phyloP scores from a whole-genome alignment of 1,284 basidiomycete genomes.

The Leccinum pachyderme region DNA sequence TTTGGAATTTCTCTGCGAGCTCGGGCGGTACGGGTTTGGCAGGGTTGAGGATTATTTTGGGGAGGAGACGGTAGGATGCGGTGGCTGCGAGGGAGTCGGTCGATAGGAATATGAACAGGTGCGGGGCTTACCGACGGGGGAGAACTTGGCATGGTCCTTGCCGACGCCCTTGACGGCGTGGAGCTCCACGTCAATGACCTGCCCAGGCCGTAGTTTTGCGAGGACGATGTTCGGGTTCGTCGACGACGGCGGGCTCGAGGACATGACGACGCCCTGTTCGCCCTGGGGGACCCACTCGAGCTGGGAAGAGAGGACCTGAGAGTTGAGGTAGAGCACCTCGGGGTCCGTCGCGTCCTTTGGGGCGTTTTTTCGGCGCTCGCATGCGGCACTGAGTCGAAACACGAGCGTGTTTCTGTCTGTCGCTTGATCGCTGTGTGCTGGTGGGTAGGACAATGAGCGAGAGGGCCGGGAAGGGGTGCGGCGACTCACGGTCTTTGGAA shows the following conservation, averaged over 20 bases:
- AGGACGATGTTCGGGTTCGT: conserved; percentile 88
- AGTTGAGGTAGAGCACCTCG: conserved; percentile 64
- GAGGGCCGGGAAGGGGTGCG: not conserved
- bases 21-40: conserved; percentile 62
- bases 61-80: conserved; percentile 92
- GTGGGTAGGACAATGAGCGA: not conserved
- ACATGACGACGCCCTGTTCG: conserved; percentile 67
- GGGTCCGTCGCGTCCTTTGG: conserved; percentile 63
- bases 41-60: conserved; percentile 75
- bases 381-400: conserved; percentile 76
- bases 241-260: conserved; percentile 56
- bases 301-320: conserved; percentile 77
- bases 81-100: conserved; percentile 59
- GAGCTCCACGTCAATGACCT: conserved; percentile 80
- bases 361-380: conserved; percentile 58
- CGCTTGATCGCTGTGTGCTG: conserved; percentile 51
- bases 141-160: conserved; percentile 97
- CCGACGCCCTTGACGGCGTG: conserved; percentile 96
- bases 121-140: conserved; percentile 79
- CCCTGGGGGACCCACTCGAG: conserved; percentile 85
- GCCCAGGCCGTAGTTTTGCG: conserved; percentile 92
- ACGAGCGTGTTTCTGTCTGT: conserved; percentile 94
- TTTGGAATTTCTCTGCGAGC: conserved; percentile 74
- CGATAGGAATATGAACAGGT: not conserved
- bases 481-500: conserved; percentile 40